Evolutionary conservation across 176 grass and related monocot species (phyloP).

Genomic region (Oryza nivara): DNA sequence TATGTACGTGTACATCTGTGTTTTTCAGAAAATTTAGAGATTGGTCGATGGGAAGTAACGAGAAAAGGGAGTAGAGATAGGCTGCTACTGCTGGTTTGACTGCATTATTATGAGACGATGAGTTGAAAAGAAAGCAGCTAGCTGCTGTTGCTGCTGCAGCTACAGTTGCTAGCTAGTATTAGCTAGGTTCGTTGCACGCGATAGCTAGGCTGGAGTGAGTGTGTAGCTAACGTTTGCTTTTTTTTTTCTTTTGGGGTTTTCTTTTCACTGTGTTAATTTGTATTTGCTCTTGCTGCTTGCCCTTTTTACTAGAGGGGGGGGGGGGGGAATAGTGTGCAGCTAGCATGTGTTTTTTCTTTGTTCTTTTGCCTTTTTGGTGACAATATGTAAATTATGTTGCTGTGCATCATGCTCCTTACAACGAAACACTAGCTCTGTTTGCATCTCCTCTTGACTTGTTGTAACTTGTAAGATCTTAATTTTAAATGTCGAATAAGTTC

Average conservation of each 20-base stretch:
- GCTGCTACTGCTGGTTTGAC: background rate
- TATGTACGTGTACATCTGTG: background rate
- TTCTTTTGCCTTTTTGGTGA: background rate
- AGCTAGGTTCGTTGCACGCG: constrained; percentile 1
- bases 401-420: background rate
- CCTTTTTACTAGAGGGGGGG: background rate
- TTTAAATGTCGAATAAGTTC: background rate
- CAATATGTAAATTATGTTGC: constrained; percentile 13
- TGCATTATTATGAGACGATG: constrained; percentile 33
- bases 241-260: constrained; percentile 24
- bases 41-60: background rate
- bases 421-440: background rate
- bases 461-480: background rate
- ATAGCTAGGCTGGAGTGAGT: background rate
- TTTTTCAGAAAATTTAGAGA: background rate
- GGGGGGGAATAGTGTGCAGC: constrained; percentile 8
- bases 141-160: background rate
- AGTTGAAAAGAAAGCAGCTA: constrained; percentile 38
- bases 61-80: background rate
- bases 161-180: background rate
- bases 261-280: constrained; percentile 26
- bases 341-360: background rate
- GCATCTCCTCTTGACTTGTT: background rate
- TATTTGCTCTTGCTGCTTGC: background rate
- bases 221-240: constrained; percentile 4